Percentiles rank a stretch among this genome's conserved stretches.
phyloP scores from a whole-genome alignment of 164 flowering plant species.

The Umbilicus rupestris region DNA sequence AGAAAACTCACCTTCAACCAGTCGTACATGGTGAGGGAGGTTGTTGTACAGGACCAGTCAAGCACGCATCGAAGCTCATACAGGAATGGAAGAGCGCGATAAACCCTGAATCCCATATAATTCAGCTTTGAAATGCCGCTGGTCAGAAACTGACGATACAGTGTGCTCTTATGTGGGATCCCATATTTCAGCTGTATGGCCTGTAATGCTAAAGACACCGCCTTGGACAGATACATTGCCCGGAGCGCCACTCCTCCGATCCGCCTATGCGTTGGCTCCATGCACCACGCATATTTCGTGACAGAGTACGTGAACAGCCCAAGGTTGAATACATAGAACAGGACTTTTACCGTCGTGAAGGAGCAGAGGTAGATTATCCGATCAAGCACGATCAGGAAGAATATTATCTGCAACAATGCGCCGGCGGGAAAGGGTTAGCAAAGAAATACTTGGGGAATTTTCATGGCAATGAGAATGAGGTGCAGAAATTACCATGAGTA shows the following conservation, averaged over 20 bases:
- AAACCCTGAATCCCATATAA: slow-evolving; percentile 60
- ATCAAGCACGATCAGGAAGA: slow-evolving; percentile 80
- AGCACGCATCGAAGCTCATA: slow-evolving; percentile 81
- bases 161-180: slow-evolving; percentile 72
- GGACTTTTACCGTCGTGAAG: slow-evolving; percentile 62
- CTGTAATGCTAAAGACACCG: slow-evolving; percentile 64
- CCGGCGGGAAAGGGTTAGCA: neutral
- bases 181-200: slow-evolving; percentile 76
- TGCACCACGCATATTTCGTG: slow-evolving; percentile 66
- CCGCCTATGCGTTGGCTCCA: slow-evolving; percentile 38
- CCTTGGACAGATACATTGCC: slow-evolving; percentile 67
- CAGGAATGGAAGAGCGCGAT: slow-evolving; percentile 79
- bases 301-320: slow-evolving; percentile 57
- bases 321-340: slow-evolving; percentile 59
- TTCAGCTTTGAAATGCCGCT: slow-evolving; percentile 53
- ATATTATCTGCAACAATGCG: slow-evolving; percentile 44
- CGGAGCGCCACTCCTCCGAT: slow-evolving; percentile 63
- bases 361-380: slow-evolving; percentile 77
- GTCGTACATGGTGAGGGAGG: slow-evolving; percentile 85
- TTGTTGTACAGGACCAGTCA: slow-evolving; percentile 89
- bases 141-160: slow-evolving; percentile 76
- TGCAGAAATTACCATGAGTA: slow-evolving; percentile 44
- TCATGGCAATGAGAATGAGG: neutral
- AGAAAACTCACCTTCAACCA: slow-evolving; percentile 62
- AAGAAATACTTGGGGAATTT: neutral